Base-by-base conservation (phyloP, 441 rosid genomes). In the Syzygium syzygioides region DNA sequence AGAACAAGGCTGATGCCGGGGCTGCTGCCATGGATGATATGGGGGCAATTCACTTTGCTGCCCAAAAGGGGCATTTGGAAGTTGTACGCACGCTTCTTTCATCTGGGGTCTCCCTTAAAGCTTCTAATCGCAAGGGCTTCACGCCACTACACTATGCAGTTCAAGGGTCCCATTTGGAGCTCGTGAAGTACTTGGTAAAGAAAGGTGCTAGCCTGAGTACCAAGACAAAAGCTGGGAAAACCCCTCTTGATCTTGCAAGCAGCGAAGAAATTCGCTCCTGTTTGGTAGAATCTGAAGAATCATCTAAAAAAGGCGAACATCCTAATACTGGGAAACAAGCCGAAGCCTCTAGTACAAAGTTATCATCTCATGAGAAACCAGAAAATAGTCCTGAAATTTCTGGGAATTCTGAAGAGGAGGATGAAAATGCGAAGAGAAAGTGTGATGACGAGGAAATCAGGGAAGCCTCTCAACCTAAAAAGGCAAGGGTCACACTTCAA, bases 21-120 rank as follows among this genome's bases (percentile, higher is more conserved):
- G 99, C 99, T 86, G 96, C 98, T 80, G 99, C 99, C 55, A 94
- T 97, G 92, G 99, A 98, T 90, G 98, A 98, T 91, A 97, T 97
- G 99, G 96, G 98, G 20, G 99, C 99, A 7, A 93, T 98, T 89
- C 99, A 97, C 92, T 98, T 98, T 93, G 99, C 99, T 48, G 93
- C 97, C 25, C 98, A 96, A 85, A 98, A 97, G 91, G 99, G 99
- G n/a, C 98, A 97, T 89, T 87, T 96, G 89, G 99, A 96, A 93
- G 92, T 94, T 62, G 97, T 95, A 57, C 91, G 94, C 85, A 92
- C 91, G 55, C 93, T 98, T 57, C 57, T 96, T 68, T 93, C 97
- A 12, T 90, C 91, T 8, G 99, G 99, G 14, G 98, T 88, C 66
- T 94, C 99, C 4, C 83, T 94, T 54, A 96, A 97, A 88, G 90